Evolutionary conservation across 2,329 filamentous ascomycete genomes (phyloP).

Genomic region (Penicillium verrucosum): DNA sequence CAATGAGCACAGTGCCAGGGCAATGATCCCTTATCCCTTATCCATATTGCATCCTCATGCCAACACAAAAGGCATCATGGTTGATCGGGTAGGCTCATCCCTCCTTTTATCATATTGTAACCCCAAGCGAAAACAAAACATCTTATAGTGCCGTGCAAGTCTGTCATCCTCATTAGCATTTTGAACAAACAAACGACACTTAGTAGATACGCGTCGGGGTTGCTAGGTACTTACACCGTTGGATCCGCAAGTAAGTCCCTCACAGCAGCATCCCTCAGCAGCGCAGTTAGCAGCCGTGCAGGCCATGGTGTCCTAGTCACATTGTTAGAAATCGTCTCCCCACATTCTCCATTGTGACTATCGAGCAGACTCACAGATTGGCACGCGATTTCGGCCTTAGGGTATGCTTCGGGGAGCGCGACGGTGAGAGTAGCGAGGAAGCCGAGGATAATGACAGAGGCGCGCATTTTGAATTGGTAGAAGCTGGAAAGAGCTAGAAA

Average conservation of each 20-base stretch:
- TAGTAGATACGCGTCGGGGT: background rate
- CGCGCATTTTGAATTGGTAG: conserved; percentile 10
- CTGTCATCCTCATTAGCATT: background rate
- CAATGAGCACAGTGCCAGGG: background rate
- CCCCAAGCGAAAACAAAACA: background rate
- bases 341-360: background rate
- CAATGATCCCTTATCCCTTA: background rate
- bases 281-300: conserved; percentile 5
- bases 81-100: background rate
- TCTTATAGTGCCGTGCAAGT: background rate
- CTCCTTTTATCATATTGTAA: background rate
- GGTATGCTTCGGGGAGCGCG: conserved; percentile 14
- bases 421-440: conserved; percentile 13
- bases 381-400: conserved; percentile 1
- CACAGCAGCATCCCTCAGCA: conserved; percentile 1
- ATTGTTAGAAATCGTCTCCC: background rate
- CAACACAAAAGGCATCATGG: background rate
- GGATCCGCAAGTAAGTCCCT: conserved; percentile 3
- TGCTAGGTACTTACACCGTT: conserved; percentile 4
- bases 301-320: background rate
- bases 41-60: background rate
- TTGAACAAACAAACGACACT: background rate
- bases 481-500: background rate
- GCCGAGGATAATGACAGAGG: conserved; percentile 13
- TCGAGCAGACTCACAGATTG: conserved; percentile 1